Evolutionary conservation across 2,329 filamentous ascomycete species (phyloP).

Genomic region (Falciphora oryzae): DNA sequence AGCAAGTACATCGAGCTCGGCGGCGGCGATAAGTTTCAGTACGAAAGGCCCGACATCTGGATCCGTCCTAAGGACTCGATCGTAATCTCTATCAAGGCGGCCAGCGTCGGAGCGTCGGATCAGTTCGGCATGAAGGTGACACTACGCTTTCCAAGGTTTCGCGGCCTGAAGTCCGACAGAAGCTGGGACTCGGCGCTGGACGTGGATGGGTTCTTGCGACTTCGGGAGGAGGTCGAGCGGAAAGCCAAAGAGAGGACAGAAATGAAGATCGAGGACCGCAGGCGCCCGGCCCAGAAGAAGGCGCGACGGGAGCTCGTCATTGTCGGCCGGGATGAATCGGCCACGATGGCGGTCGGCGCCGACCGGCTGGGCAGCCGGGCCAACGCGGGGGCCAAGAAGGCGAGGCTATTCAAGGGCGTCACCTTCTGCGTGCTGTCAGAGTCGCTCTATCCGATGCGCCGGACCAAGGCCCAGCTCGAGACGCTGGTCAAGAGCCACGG

Average conservation of each 20-base stretch:
- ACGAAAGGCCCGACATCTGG: constrained; percentile 85
- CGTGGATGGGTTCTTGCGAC: constrained; percentile 66
- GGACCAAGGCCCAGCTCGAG: constrained; percentile 73
- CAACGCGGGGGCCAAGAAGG: constrained; percentile 27
- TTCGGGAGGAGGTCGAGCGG: constrained; percentile 65
- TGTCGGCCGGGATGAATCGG: constrained; percentile 55
- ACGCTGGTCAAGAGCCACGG: constrained; percentile 76
- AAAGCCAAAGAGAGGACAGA: constrained; percentile 64
- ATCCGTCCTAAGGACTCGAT: constrained; percentile 85
- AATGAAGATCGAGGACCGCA: constrained; percentile 69
- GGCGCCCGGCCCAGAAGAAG: constrained; percentile 47
- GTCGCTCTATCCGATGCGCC: constrained; percentile 62
- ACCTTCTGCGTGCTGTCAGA: constrained; percentile 84
- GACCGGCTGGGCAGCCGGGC: constrained; percentile 34
- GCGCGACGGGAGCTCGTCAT: constrained; percentile 66
- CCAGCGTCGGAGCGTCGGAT: constrained; percentile 67
- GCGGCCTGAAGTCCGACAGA: constrained; percentile 73
- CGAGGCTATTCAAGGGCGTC: constrained; percentile 66
- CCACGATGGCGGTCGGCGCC: constrained; percentile 25
- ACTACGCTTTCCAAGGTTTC: constrained; percentile 87
- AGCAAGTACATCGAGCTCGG: constrained; percentile 74
- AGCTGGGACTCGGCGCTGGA: constrained; percentile 76
- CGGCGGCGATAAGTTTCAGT: constrained; percentile 63
- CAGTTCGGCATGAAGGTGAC: constrained; percentile 74
- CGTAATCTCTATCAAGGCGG: constrained; percentile 83